Evolutionary conservation across 2,329 filamentous ascomycete genomes (phyloP), one percentile per base, ranked within the genome.

Genomic region (Aspergillus tubingensis): DNA sequence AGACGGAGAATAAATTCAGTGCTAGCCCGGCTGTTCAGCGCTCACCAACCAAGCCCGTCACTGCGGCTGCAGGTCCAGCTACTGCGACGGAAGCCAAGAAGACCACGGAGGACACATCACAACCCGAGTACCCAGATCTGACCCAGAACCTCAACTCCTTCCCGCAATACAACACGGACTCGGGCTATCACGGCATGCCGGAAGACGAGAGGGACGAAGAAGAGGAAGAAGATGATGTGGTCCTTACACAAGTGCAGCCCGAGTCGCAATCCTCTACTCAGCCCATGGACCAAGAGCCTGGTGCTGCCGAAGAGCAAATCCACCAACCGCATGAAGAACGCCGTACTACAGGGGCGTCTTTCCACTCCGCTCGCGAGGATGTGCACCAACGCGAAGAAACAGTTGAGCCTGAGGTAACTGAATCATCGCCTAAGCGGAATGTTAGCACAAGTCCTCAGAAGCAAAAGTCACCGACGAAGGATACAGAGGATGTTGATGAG

Each of bases 101-200:
- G 23, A 58, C 62, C n/a, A 59, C 61, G 25, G 53, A 66, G 27
- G 68, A 64, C 58, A 67, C 61, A 41, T 64, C 64, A 32, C 68
- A 71, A 38, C 71, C 70, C 5, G 63, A 67, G 41, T 71, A 72
- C 52, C 75, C 69, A 17, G 68, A 72, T 55, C 64, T 71, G 57
- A 70, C 61, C 36, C 69, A 73, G 43, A 73, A 73, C 41, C 61
- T 75, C 62, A 79, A 77, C 65, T 77, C 76, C 1, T 76, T 77
- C 58, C 68, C 74, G 1, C 72, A 73, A 51, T 76, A 75, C 48
- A 79, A 80, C 55, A 77, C 77, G 4, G 79, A 81, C 62, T 82
- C 80, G 0, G 80, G 80, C 8, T 81, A 82, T 58, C 79, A 82
- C 72, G 79, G 77, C 43, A 77, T 80, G 72, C 69, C 71, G 36